Conservation (phyloP, 352 stramenopile genomes). For the Phytopythium delawarense region DNA sequence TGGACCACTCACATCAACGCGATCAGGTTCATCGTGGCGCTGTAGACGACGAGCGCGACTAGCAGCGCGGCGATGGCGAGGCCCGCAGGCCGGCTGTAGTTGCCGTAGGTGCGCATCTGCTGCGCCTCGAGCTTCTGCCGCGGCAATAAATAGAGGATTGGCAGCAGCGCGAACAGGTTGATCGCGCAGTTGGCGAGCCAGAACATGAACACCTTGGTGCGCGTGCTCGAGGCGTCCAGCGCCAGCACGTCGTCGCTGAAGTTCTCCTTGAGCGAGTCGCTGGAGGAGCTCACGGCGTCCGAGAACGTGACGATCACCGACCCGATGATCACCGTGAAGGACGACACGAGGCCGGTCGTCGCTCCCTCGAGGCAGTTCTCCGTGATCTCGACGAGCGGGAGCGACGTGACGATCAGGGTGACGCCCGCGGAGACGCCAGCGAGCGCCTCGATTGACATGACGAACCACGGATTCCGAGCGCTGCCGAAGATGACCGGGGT, state of each 20-base stretch:
- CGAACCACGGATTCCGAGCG: conserved; percentile 45
- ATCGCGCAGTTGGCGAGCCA: conserved; percentile 39
- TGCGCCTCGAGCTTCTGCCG: conserved; percentile 59
- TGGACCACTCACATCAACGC: conserved; percentile 9
- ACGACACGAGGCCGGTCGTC: conserved; percentile 55
- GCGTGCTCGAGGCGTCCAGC: conserved; percentile 26
- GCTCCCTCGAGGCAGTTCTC: conserved; percentile 70
- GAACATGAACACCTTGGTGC: conserved; percentile 33
- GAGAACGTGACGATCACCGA: conserved; percentile 60
- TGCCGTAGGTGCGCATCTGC: conserved; percentile 54
- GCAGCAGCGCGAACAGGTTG: conserved; percentile 47
- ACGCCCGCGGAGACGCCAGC: conserved; percentile 32
- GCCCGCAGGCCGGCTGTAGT: conserved; percentile 34
- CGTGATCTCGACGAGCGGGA: conserved; percentile 72
- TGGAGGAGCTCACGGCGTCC: conserved; percentile 49
- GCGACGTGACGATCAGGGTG: conserved; percentile 43
- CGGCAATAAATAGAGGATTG: conserved; percentile 66
- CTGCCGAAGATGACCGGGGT: conserved; percentile 49
- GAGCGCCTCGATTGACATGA: conserved; percentile 36
- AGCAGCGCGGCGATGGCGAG: conserved; percentile 36
- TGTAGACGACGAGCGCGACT: conserved; percentile 36
- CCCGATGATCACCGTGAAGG: conserved; percentile 58
- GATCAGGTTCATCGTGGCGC: conserved; percentile 37
- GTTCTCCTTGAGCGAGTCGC: conserved; percentile 25
- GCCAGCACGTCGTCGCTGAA: conserved; percentile 32